Evolutionary conservation across 331 rosid genomes (phyloP).

Genomic region (Quercus tomentella): DNA sequence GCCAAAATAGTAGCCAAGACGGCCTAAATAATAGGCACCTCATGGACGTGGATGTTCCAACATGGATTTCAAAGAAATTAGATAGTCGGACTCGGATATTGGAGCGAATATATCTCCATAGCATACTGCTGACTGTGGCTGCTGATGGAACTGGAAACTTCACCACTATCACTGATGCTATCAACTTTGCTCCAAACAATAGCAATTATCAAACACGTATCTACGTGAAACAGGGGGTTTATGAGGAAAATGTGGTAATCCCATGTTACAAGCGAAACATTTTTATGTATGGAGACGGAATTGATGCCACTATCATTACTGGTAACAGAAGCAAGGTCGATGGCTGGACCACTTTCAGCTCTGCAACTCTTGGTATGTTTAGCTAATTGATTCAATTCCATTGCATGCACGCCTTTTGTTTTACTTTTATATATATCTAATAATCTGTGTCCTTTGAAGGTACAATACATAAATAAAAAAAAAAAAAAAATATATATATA

Average conservation of each 20-base stretch:
- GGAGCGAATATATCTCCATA: slow-evolving; percentile 30
- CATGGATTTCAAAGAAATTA: slow-evolving; percentile 37
- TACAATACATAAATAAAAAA: no score
- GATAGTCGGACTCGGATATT: slow-evolving; percentile 18
- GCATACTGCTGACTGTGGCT: slow-evolving; percentile 50
- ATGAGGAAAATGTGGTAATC: slow-evolving; percentile 66
- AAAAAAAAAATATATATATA: no score
- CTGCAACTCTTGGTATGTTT: slow-evolving; percentile 64
- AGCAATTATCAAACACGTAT: slow-evolving; percentile 47
- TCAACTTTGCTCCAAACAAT: slow-evolving; percentile 62
- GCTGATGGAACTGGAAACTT: slow-evolving; percentile 67
- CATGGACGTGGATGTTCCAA: not conserved
- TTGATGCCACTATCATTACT: slow-evolving; percentile 49
- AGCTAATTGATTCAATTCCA: not conserved
- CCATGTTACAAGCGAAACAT: slow-evolving; percentile 62
- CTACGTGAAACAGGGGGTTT: slow-evolving; percentile 53
- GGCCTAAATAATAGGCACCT: no score
- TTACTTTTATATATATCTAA: no score
- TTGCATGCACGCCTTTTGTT: no score
- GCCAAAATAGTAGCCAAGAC: slow-evolving; percentile 5
- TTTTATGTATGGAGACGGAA: slow-evolving; percentile 75
- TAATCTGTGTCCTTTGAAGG: no score
- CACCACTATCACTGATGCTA: slow-evolving; percentile 55
- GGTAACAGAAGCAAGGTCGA: slow-evolving; percentile 44
- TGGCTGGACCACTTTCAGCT: slow-evolving; percentile 79